A percentile compares a stretch with the other conserved stretches of the same genome.
These are phyloP conservation scores for Capronia coronata DNA, from an alignment of 2,329 filamentous ascomycete species.

Conservation along the genomic window DNA sequence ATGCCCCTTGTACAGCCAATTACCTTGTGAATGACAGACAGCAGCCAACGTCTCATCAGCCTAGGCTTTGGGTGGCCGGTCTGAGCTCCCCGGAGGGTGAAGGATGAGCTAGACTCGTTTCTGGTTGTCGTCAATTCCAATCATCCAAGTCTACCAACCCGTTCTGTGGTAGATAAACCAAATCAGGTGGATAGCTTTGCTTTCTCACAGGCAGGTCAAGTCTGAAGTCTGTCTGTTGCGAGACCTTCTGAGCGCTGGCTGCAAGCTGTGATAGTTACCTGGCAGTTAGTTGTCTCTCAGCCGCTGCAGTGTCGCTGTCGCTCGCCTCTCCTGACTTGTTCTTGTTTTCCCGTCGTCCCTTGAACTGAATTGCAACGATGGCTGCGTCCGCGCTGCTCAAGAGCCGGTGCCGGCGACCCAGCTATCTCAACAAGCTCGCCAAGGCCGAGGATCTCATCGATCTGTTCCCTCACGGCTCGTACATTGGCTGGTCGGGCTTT, in stretches of 20 bases:
- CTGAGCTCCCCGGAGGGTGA: neutral
- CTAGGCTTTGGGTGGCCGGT: no score
- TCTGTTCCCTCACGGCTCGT: slow-evolving; percentile 76
- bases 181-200: no score
- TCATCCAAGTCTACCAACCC: no score
- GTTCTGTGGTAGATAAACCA: no score
- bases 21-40: no score
- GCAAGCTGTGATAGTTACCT: neutral
- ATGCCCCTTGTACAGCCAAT: neutral
- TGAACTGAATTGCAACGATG: no score
- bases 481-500: slow-evolving; percentile 87
- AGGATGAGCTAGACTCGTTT: no score
- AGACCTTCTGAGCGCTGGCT: neutral
- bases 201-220: no score
- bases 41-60: no score
- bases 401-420: slow-evolving; percentile 66
- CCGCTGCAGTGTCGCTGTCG: neutral
- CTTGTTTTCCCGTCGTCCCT: no score
- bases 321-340: neutral
- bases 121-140: neutral
- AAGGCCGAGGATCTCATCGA: slow-evolving; percentile 72
- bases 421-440: slow-evolving; percentile 72
- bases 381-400: slow-evolving; percentile 66
- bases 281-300: neutral
- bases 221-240: no score